Evolutionary conservation across 371 early-diverging fungal species (phyloP), one percentile per base, ranked within the genome.

Genomic region (Capillidium heterosporum): DNA sequence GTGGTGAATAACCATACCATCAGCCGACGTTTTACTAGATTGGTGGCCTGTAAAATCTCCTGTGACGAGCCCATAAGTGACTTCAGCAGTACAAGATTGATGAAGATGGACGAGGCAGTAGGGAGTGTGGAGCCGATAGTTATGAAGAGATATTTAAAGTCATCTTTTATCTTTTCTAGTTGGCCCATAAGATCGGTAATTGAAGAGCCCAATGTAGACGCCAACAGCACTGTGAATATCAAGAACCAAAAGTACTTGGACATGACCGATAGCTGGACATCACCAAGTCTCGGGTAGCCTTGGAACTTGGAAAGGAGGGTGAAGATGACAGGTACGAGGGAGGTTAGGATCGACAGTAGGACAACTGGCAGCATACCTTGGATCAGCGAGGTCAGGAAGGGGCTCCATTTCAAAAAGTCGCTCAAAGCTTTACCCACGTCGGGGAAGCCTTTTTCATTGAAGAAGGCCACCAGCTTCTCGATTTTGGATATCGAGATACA

Each of bases 301-400:
- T 87, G 85, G 11, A 72, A 67, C 1, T 57, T 74, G 8, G 84
- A 71, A 51, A 85, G 60, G 28, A 74, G 62, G 1, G 75, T 71
- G 53, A 91, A 75, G 51, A 88, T 62, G n/a, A 80, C 68, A n/a
- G 89, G 89, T 19, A 89, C 72, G 29, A 87, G 59, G 1, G 77
- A 61, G 67, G 87, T 77, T 57, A 89, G 65, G 19, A 84, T 69
- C 13, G 84, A 74, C 29, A 87, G 64, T 48, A 78, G 71, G 17
- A 80, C 62, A 8, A 87, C 74, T 31, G 89, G 88, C 2, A 91
- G 60, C 46, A 86, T 73, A 69, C 87, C 87, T 48, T 83, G 77
- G 51, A 85, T 73, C 50, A 84, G 66, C 57, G n/a, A n/a, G n/a
- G n/a, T n/a, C 4, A 40, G 8, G 42, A 54, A 31, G 21, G 15